Evolutionary conservation across 192 early-diverging fungal species (phyloP), one percentile per base, ranked within the genome.

Genomic region (Podila verticillata): DNA sequence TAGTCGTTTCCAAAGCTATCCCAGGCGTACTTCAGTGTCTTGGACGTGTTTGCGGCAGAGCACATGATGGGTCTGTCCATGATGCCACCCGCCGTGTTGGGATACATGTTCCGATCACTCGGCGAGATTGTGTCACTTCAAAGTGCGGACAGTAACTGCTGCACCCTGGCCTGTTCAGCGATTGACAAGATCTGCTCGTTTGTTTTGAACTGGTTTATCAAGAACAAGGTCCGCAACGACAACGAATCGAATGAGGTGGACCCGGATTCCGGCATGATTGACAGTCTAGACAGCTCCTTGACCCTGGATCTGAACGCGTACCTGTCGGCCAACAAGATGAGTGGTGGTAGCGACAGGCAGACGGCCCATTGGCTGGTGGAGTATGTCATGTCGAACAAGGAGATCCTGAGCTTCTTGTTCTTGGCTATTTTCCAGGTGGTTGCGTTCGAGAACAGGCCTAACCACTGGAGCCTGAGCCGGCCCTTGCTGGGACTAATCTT

Each of bases 381-480:
- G n/a, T 90, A 85, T 61, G 68, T 91, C 22, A 57, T 71, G 17
- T 86, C 83, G 54, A 86, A 92, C 56, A 84, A 89, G 15, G 87
- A 91, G n/a, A 74, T 93, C 24, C 70, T 93, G 39, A 83, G 84
- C 36, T 91, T 86, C 31, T 71, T 95, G 63, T 82, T 96, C 63
- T 65, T 75, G 28, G 86, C 88, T 0, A 75, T 95, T 59, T 89
- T 97, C 70, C 91, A 93, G 49, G 88, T 92, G 30, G 82, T 95
- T 32, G 70, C 95, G 48, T 93, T 96, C 70, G 95, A 96, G 68
- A 94, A 94, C 65, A 83, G 87, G 4, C 83, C 86, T 36, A 95
- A 94, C 65, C 89, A 94, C 67, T 96, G 95, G 95, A 89, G 90
- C 29, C 84, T 96, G 39, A 92, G 92, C 35, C 85, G 95, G 39